A percentile compares a stretch with the other conserved stretches of the same genome.
These are phyloP conservation scores for Aspergillus indologenus DNA, from an alignment of 495 filamentous ascomycete genomes.

Conservation along the genomic window DNA sequence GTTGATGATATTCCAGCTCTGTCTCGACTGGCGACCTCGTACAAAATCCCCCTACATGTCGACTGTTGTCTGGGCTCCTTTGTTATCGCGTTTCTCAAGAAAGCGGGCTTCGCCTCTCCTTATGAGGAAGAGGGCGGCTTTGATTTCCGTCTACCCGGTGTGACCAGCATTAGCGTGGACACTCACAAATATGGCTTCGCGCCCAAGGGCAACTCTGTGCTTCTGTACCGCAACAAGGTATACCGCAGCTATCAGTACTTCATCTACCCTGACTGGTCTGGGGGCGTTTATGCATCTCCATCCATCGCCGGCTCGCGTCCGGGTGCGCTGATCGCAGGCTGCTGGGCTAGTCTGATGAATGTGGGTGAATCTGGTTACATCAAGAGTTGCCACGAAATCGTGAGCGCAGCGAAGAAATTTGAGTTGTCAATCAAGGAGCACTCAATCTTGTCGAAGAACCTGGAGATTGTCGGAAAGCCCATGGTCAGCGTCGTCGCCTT, in stretches of 20 bases:
- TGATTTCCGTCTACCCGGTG: slow-evolving; percentile 91
- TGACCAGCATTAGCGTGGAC: slow-evolving; percentile 92
- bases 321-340: slow-evolving; percentile 88
- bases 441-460: slow-evolving; percentile 61
- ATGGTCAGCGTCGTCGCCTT: slow-evolving; percentile 91
- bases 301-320: slow-evolving; percentile 87
- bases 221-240: slow-evolving; percentile 79
- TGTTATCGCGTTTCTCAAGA: slow-evolving; percentile 84
- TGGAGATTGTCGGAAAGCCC: slow-evolving; percentile 79
- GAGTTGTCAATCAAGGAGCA: slow-evolving; percentile 68
- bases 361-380: slow-evolving; percentile 91
- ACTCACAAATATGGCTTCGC: slow-evolving; percentile 99
- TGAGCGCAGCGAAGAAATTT: slow-evolving; percentile 82
- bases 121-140: slow-evolving; percentile 70
- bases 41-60: slow-evolving; percentile 84
- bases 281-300: slow-evolving; percentile 93
- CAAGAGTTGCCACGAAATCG: slow-evolving; percentile 77
- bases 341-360: slow-evolving; percentile 86
- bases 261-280: slow-evolving; percentile 89
- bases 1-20: slow-evolving; percentile 89
- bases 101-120: slow-evolving; percentile 72
- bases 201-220: slow-evolving; percentile 89
- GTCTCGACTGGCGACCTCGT: slow-evolving; percentile 75
- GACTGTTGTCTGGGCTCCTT: slow-evolving; percentile 98
- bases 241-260: slow-evolving; percentile 92